Percentiles rank a stretch among this genome's conserved stretches.
Conservation (phyloP, 2,329 filamentous ascomycete genomes). For the Metarhizium brunneum region DNA sequence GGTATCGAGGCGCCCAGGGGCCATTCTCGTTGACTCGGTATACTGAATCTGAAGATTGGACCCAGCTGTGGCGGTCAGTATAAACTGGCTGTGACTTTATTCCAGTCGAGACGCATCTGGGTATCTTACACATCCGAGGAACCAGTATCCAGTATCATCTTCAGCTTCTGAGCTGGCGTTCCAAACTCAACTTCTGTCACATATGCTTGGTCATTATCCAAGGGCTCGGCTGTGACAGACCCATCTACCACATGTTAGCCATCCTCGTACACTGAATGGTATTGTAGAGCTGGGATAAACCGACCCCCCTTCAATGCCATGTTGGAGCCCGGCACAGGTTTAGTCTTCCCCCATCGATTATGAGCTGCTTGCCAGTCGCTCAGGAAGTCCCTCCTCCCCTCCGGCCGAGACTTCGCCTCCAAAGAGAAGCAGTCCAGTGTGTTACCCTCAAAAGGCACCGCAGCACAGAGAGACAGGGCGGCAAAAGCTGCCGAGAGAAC, state of each 20-base stretch:
- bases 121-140: constrained; percentile 53
- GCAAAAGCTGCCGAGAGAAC: neutral
- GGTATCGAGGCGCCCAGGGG: constrained; percentile 30
- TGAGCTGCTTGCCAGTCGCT: constrained; percentile 23
- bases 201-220: constrained; percentile 33
- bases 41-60: constrained; percentile 39
- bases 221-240: constrained; percentile 23
- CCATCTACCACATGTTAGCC: constrained; percentile 1
- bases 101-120: constrained; percentile 37
- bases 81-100: neutral
- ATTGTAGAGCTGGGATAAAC: neutral
- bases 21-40: constrained; percentile 24
- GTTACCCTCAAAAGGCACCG: neutral
- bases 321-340: constrained; percentile 10
- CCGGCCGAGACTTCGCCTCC: constrained; percentile 12
- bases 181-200: constrained; percentile 36
- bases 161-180: constrained; percentile 36
- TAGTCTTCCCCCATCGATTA: constrained; percentile 24
- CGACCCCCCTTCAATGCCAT: constrained; percentile 23
- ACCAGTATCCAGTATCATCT: constrained; percentile 43
- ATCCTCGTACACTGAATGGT: neutral
- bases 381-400: constrained; percentile 20
- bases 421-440: constrained; percentile 17
- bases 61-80: constrained; percentile 32
- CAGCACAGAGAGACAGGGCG: neutral